Evolutionary conservation across 768 basidiomycete genomes (phyloP), one percentile per base, ranked within the genome.

Genomic region (Clathrus columnatus): DNA sequence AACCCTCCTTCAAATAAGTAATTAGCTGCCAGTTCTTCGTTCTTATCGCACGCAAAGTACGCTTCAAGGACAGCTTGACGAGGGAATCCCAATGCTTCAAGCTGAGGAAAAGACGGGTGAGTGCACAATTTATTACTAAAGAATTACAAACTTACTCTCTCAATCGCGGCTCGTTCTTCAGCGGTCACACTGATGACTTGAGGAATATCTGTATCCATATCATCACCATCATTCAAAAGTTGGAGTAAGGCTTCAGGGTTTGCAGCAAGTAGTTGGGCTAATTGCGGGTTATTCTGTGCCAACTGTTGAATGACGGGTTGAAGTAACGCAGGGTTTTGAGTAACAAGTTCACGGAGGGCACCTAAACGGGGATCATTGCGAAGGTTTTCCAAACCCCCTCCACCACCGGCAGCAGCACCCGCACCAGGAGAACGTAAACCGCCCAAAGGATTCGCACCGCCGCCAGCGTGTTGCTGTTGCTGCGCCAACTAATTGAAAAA

Each of bases 11-110:
- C 93, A 60, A 97, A 94, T 62, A 97, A 69, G 63, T 85, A 95
- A 65, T 96, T 96, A 14, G 95, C 96, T 7, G 96, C 93, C 18
- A 94, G 71, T 65, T 97, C 92, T 71, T 98, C 96, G 65, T 98
- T 92, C 78, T 90, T 92, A 68, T 92, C 96, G 69, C 94, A 97
- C 1, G 85, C 88, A 65, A 95, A 81, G 70, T 89, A 99, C 1
- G 96, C 96, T 69, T 97, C 82, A 30, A 94, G 71, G n/a, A 77
- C 95, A 0, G 74, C 73, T 44, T 92, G 76, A 41, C 91, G 79
- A 17, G 88, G 69, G 69, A 99, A 98, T 0, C 96, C 95, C 46
- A 98, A 81, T 0, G 73, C 84, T 70, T 90, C 81, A 59, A 96
- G 74, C 94, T 96, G 60, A 2, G 29, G 17, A 29, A 61, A 43